Evolutionary conservation across 176 grass and related monocot species (phyloP), one percentile per base, ranked within the genome.

Genomic region (bread wheat (Triticum aestivum)): DNA sequence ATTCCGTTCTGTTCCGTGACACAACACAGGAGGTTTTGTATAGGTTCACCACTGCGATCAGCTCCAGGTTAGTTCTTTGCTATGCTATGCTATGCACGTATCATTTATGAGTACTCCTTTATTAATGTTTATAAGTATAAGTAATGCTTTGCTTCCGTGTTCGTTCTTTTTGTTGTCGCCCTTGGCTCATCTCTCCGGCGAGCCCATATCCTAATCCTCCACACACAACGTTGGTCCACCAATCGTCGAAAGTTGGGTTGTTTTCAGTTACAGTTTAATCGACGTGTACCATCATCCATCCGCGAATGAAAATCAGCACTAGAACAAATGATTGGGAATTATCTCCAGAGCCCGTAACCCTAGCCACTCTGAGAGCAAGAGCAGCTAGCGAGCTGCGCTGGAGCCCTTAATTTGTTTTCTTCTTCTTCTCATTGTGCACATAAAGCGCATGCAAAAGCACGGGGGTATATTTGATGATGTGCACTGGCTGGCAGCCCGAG

Each of bases 401-500:
- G 71, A 81, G 70, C 63, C 8, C 34, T 62, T 75, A 18, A 37
- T 37, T 37, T 7, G 13, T 51, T 51, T 47, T 47, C 84, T 65
- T 87, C 56, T 11, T 10, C 38, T 17, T 62, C 51, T 29, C 8
- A 58, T 61, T 81, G 68, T 77, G 34, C 14, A 52, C 61, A 85
- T 80, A 72, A 84, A 81, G 77, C 69, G 29, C 76, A 11, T 30
- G 84, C 5, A 87, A 82, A 86, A 73, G 39, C 35, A 68, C 76
- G 78, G 35, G 17, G n/a, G 41, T 61, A 63, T 73, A 79, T 70
- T 87, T 51, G 77, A 63, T 84, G 68, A 69, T 75, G 69, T 49
- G 81, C 75, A 61, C 15, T 87, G 75, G 45, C 61, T 61, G 75
- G 85, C 85, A 87, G 67, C 79, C 80, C 66, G 80, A 68, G 82